Conservation (phyloP, 2,329 filamentous ascomycete genomes). For the Aspergillus felis region DNA sequence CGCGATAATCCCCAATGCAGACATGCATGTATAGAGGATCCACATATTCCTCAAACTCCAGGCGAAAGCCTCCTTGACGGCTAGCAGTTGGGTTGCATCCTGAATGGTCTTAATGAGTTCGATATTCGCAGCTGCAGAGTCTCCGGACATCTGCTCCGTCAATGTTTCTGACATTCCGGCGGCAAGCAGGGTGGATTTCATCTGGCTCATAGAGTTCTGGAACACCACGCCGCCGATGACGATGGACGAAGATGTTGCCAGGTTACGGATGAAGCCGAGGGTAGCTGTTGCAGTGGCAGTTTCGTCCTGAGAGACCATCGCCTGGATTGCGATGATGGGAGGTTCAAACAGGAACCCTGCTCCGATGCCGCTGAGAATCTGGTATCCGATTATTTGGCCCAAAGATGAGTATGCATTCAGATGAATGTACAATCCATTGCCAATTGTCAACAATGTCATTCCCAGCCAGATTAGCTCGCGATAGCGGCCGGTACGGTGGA, state of each 20-base stretch:
- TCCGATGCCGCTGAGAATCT: conserved; percentile 50
- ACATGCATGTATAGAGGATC: conserved; percentile 38
- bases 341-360: conserved; percentile 53
- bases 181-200: conserved; percentile 47
- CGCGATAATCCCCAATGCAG: conserved; percentile 24
- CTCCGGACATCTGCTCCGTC: conserved; percentile 33
- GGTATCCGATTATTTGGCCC: conserved; percentile 44
- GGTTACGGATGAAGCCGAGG: conserved; percentile 57
- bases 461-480: conserved; percentile 46
- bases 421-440: conserved; percentile 47
- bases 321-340: conserved; percentile 56
- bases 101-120: conserved; percentile 39
- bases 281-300: conserved; percentile 51
- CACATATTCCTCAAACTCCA: conserved; percentile 46
- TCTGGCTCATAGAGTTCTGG: conserved; percentile 53
- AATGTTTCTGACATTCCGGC: conserved; percentile 30
- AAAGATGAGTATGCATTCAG: conserved; percentile 36
- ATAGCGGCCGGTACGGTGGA: conserved; percentile 50
- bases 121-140: conserved; percentile 47
- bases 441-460: conserved; percentile 40
- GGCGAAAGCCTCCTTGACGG: conserved; percentile 45
- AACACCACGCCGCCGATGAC: conserved; percentile 76
- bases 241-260: conserved; percentile 64
- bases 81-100: conserved; percentile 36
- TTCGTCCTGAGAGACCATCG: conserved; percentile 47